phyloP scores from a whole-genome alignment of 2,329 filamentous ascomycete genomes.

The Exophiala sideris region DNA sequence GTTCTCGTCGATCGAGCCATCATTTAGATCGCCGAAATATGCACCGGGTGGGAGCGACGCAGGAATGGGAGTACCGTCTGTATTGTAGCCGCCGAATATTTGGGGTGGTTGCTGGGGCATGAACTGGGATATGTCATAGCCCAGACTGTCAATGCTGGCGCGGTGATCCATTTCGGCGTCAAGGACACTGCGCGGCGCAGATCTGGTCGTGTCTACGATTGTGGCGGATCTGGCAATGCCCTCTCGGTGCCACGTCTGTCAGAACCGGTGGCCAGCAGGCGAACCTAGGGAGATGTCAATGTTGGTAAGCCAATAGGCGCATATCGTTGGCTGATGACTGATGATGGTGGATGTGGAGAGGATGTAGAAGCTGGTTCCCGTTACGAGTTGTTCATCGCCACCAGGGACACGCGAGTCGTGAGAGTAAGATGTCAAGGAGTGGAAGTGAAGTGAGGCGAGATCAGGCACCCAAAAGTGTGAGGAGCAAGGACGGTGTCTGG shows the following conservation, averaged over 20 bases:
- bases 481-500: neutral
- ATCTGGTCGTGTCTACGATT: neutral
- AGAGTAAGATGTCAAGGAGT: neutral
- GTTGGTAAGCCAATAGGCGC: constrained; percentile 13
- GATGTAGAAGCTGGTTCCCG: neutral
- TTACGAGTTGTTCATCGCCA: neutral
- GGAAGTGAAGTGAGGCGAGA: neutral
- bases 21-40: constrained; percentile 44
- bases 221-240: neutral
- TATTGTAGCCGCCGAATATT: constrained; percentile 63
- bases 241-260: neutral
- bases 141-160: constrained; percentile 34
- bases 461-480: neutral
- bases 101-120: constrained; percentile 64
- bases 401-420: neutral
- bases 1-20: constrained; percentile 55
- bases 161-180: constrained; percentile 22
- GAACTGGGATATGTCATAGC: constrained; percentile 50
- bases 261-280: neutral
- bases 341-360: neutral
- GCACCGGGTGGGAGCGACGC: constrained; percentile 44
- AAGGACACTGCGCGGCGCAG: neutral
- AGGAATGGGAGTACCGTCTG: constrained; percentile 58
- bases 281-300: constrained; percentile 3
- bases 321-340: neutral